Base-by-base conservation (phyloP, 352 stramenopile genomes). In the Pythium diclinum region DNA sequence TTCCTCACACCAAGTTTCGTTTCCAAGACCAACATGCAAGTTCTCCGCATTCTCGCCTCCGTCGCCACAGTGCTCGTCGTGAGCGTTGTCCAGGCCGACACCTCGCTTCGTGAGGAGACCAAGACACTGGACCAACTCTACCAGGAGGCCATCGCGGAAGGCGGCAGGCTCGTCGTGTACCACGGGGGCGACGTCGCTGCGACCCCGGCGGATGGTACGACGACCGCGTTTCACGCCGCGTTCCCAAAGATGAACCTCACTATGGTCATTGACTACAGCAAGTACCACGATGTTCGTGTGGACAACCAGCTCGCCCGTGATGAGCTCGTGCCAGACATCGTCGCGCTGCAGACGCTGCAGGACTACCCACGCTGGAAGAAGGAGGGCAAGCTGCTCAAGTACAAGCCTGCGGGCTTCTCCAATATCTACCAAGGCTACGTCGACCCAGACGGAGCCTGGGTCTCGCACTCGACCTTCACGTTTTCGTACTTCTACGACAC, bases 211-310 rank as follows among this genome's bases (percentile, higher is more conserved):
- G 68, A 75, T 17, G 58, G 74, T 13, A 38, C 16, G 0, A 33
- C 74, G 19, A 59, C 73, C 3, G 67, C 67, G 33, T 79, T 77
- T 63, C 46, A 21, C 2, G 59, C 59, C 0, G 61, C 72, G 7
- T 84, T 77, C 73, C 77, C 82, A 23, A 46, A 77, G 9, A 76
- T 89, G 65, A 87, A 87, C 52, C 77, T 87, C 74, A 84, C 76
- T 21, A 56, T 87, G 34, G 67, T 83, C 60, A 66, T 82, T 16
- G 78, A 84, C 69, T 81, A 87, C 72, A 73, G 59, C 72, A 83
- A 83, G 69, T 81, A 76, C 61, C 72, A 85, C 61, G 56, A 84
- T 53, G 83, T 77, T 32, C 83, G 81, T n/a, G 75, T 85, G 23
- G 78, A 92, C 73, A 83, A 91, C 59, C 69, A 83, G 42, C 66